phyloP scores from a whole-genome alignment of 225 moss, liverwort and hornwort genomes.

The Ulota crispa region DNA sequence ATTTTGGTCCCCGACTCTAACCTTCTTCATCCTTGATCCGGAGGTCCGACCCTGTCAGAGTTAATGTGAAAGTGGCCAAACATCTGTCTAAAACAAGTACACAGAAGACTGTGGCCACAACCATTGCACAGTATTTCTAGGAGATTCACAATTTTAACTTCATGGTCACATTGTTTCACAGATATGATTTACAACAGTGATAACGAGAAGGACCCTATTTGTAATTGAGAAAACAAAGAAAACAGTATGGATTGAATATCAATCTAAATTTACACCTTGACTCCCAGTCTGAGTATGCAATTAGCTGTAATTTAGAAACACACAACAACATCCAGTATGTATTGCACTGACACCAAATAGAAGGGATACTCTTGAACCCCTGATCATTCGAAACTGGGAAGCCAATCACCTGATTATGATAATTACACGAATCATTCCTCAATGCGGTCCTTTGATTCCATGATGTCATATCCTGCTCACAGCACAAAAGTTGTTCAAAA shows the following conservation, averaged over 20 bases:
- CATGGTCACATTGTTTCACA: background rate
- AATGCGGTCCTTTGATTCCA: background rate
- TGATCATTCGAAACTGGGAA: background rate
- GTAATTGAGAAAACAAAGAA: background rate
- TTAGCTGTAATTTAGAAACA: background rate
- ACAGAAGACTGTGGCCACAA: background rate
- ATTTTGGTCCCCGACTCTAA: too few relatives aligned
- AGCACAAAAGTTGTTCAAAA: background rate
- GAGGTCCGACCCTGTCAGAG: too few relatives aligned
- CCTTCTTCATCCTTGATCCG: too few relatives aligned
- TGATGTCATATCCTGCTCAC: background rate
- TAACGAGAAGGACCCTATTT: background rate
- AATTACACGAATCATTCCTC: background rate
- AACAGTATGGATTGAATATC: background rate
- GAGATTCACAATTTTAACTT: background rate
- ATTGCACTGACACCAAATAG: slow-evolving; percentile 2
- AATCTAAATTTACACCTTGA: slow-evolving; percentile 23
- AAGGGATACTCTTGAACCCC: slow-evolving; percentile 7
- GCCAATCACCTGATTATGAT: background rate
- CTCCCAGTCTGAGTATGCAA: slow-evolving; percentile 23
- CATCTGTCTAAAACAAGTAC: background rate
- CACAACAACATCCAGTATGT: background rate
- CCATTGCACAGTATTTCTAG: background rate
- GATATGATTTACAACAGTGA: background rate
- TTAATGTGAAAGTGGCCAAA: too few relatives aligned